A percentile compares a stretch with the other conserved stretches of the same genome.
phyloP scores from a whole-genome alignment of 2,329 filamentous ascomycete species.

The Plectosphaerella cucumerina region DNA sequence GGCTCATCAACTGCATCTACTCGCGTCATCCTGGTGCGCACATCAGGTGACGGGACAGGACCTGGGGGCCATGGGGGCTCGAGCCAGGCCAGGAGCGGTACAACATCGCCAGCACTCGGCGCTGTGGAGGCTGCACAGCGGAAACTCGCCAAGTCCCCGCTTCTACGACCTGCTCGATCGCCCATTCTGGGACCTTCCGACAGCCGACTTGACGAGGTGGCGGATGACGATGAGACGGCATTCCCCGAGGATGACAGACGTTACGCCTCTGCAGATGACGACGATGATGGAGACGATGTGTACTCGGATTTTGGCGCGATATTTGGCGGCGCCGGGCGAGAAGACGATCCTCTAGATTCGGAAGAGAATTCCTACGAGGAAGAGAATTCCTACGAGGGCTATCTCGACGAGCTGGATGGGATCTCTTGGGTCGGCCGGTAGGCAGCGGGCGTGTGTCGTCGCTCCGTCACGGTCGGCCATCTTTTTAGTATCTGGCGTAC shows the following conservation, averaged over 20 bases:
- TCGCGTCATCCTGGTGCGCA: conserved; percentile 1
- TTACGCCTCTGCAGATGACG: conserved; percentile 32
- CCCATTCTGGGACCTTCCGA: conserved; percentile 23
- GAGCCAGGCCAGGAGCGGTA: too few relatives aligned
- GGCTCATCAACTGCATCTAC: background rate
- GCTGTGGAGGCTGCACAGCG: background rate
- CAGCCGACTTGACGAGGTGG: conserved; percentile 23
- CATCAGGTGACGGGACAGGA: background rate
- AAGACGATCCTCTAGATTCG: conserved; percentile 4
- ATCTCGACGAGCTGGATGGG: conserved; percentile 52
- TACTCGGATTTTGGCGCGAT: conserved; percentile 52
- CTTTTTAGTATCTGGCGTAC: too few relatives aligned
- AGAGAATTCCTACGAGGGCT: conserved; percentile 47
- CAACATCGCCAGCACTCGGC: background rate
- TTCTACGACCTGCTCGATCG: conserved; percentile 3
- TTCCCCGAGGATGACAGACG: conserved; percentile 44
- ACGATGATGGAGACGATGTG: conserved; percentile 46
- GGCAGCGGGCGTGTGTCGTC: background rate
- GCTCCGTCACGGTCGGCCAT: too few relatives aligned
- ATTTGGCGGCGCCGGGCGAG: conserved; percentile 30
- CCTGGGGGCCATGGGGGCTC: too few relatives aligned
- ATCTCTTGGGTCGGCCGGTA: conserved; percentile 38
- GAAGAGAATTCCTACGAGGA: conserved; percentile 26
- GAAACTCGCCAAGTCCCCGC: conserved; percentile 3
- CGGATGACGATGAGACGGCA: conserved; percentile 41